phyloP scores from a whole-genome alignment of 2,329 filamentous ascomycete genomes.

The Zasmidium angulare region DNA sequence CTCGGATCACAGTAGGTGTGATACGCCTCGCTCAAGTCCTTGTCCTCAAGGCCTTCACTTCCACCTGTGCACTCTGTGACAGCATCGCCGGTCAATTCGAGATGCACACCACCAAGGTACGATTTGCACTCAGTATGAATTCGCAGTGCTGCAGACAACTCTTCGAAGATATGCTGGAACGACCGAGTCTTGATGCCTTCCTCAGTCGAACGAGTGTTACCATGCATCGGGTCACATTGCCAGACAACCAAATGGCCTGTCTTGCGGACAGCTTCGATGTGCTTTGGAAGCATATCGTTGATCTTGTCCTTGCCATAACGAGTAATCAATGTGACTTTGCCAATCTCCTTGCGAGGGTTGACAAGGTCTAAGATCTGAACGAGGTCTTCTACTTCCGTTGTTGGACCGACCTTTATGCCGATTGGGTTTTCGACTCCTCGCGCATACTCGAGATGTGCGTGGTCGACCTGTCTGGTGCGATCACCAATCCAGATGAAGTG shows the following conservation, averaged over 20 bases:
- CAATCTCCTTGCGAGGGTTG: slow-evolving; percentile 77
- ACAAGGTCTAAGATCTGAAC: slow-evolving; percentile 77
- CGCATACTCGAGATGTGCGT: slow-evolving; percentile 96
- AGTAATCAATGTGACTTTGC: slow-evolving; percentile 95
- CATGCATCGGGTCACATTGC: slow-evolving; percentile 99
- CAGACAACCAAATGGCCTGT: slow-evolving; percentile 80
- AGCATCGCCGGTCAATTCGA: slow-evolving; percentile 92
- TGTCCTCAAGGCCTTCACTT: slow-evolving; percentile 80
- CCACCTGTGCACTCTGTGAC: slow-evolving; percentile 96
- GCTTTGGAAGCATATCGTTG: slow-evolving; percentile 69
- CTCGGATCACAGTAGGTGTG: slow-evolving; percentile 94
- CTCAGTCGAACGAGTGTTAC: slow-evolving; percentile 67
- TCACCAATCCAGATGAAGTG: slow-evolving; percentile 99
- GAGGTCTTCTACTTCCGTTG: slow-evolving; percentile 74
- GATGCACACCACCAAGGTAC: slow-evolving; percentile 88
- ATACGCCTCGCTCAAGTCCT: slow-evolving; percentile 86
- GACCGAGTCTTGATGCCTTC: slow-evolving; percentile 86
- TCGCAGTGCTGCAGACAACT: slow-evolving; percentile 77
- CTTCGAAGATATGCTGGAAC: slow-evolving; percentile 85
- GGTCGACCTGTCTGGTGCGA: slow-evolving; percentile 87
- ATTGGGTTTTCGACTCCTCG: slow-evolving; percentile 94
- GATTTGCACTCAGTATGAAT: slow-evolving; percentile 83
- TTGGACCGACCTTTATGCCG: slow-evolving; percentile 92
- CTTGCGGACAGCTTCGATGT: slow-evolving; percentile 84
- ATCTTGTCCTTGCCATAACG: slow-evolving; percentile 85